Base-by-base conservation (phyloP, 345 rosid species). In the Angophora floribunda region DNA sequence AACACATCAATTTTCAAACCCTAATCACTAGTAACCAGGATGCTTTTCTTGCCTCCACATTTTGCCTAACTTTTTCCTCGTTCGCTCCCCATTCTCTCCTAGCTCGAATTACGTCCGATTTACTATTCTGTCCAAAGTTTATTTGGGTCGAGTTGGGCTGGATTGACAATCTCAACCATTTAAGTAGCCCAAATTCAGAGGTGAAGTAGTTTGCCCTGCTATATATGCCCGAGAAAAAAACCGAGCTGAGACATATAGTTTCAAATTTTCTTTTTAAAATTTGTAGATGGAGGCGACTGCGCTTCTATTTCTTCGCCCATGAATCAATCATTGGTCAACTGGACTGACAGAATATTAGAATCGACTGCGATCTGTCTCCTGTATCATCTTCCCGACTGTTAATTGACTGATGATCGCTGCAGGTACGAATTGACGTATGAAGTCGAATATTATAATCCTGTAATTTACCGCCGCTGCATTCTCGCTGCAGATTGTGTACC, bases 301-400 rank as follows among this genome's bases (percentile, higher is more conserved):
- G 30, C 10, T 26, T 26, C 4, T 26, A 4, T 11, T 5, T 2
- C 30, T 59, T 59, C 30, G 3, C 65, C 21, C 28, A 0, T 55
- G 61, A 36, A 36, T 36, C 41, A 36, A 36, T 36, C 41, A 36
- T 36, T 36, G 26, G 59, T 53, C 59, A 53, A 19, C 24, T 55
- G 5, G 61, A 55, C 13, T 6, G 61, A 55, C 61, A 9, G 12
- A 55, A 21, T 55, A 55, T 55, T 21, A 55, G 28, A 55, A 55
- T 55, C 28, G 0, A 55, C 61, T 55, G 5, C 28, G 0, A 55
- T 21, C 4, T 36, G 41, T 36, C 8, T 21, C 61, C 22, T 0
- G 61, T 55, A 28, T 55, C n/a, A 3, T 59, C 26, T 59, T 59
- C 65, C 65, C 3, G 4, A 59, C 65, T 11, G 5, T 59, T 26